Base-by-base conservation (phyloP, 208 protist genomes). In the Leishmania guyanensis region DNA sequence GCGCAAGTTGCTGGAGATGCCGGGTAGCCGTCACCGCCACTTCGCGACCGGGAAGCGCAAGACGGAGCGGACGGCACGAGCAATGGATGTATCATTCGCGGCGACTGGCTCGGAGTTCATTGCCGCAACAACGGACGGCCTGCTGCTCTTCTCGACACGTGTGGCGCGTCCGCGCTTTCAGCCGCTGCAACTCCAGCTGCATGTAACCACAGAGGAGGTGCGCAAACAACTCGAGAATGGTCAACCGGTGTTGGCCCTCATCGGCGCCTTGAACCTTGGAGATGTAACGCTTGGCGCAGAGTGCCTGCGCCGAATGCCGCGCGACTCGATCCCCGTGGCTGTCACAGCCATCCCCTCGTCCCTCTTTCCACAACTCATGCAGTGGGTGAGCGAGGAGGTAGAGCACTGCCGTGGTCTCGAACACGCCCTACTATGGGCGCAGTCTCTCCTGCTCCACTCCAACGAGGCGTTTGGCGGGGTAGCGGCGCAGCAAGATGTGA, bases 11-110 rank as follows among this genome's bases (percentile, higher is more conserved):
- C 75, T 98, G 53, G 95, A 98, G 85, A 93, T 98, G 92, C 95
- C 95, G 20, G 95, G 95, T 75, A 97, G 93, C 80, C 92, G 92
- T 1, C 92, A 97, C 87, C 88, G 89, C 17, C 91, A 98, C 84
- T 96, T 95, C 83, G 93, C 95, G 29, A 98, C 95, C 26, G 95
- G 95, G 22, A 96, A 98, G 89, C 92, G 95, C 77, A 94, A 95
- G 87, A 96, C 95, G 76, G 92, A 91, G 75, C 88, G 95, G 26
- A 89, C 89, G 64, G 95, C 93, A 60, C 95, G 93, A 43, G 90
- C 92, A 12, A 90, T 94, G 89, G 85, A 97, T 64, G 68, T 98
- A 16, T 75, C 89, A 6, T 98, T 98, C 80, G 88, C 93, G 14
- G 85, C 90, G 14, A 95, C 92, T 29, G 95, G 92, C n/a, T 92